Base-by-base conservation (phyloP, 306 rosid species). In the Lithocarpus polystachyus region DNA sequence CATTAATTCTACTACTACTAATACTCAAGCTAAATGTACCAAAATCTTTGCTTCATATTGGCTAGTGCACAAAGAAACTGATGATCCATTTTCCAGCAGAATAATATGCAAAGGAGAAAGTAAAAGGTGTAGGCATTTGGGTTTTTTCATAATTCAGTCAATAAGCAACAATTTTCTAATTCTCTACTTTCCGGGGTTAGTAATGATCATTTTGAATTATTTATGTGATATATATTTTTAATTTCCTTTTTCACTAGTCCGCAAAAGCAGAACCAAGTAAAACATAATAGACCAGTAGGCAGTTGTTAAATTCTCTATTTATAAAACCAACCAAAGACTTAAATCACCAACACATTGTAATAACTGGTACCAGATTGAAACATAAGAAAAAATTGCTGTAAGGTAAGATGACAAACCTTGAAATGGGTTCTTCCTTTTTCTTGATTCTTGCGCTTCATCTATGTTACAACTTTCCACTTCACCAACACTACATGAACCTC, bases 401-500 rank as follows among this genome's bases (percentile, higher is more conserved):
- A 77, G 81, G 84, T 20, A 61, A 64, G 73, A 79, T 81, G 33
- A 57, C 85, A 79, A 79, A 89, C 97, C 98, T 88, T 80, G 82
- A 79, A 67, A 80, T 53, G 84, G 77, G 23, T 72, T 77, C 86
- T 84, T 89, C 83, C 97, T 90, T 88, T 92, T 94, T 84, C 87
- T 89, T 28, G 90, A 89, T 59, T 82, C 88, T 69, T 79, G 82
- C 54, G 69, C 29, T 29, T 74, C 76, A 81, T 80, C 81, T 18
- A 17, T 28, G 17, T 73, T 33, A 64, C 81, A 56, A 73, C 79
- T 73, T 77, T 83, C 94, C 51, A 60, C 81, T 77, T 86, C 91
- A 56, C 51, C 83, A 64, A 53, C 76, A 82, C 51, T 85, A 29
- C 45, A 7, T 40, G 84, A 78, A 80, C 57, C 57, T 43, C 72